Conservation (phyloP, 2,329 filamentous ascomycete species). For the Pseudocercospora musae region DNA sequence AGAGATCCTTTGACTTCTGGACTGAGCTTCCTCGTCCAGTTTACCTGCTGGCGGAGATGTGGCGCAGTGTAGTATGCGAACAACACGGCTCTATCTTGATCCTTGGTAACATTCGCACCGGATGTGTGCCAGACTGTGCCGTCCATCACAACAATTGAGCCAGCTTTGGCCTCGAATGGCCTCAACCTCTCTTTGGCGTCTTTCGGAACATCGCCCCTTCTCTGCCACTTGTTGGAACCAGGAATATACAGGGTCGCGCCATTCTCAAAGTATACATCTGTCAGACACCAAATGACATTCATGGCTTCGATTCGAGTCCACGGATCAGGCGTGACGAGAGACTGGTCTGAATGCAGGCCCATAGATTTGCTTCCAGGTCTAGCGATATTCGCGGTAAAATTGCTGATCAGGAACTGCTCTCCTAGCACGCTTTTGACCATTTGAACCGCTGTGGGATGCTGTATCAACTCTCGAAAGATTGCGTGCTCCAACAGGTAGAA, state of each 20-base stretch:
- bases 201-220: conserved; percentile 5
- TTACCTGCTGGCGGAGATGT: conserved; percentile 11
- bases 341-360: conserved; percentile 11
- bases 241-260: conserved; percentile 13
- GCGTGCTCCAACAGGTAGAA: conserved; percentile 13
- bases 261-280: conserved; percentile 11
- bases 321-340: conserved; percentile 10
- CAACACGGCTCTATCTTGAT: conserved; percentile 12
- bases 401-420: conserved; percentile 13
- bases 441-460: conserved; percentile 6
- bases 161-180: conserved; percentile 16
- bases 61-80: conserved; percentile 15
- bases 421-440: conserved; percentile 12
- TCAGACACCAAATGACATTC: conserved; percentile 14
- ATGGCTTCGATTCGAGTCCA: conserved; percentile 7
- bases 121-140: conserved; percentile 17
- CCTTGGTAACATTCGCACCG: conserved; percentile 9
- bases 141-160: conserved; percentile 14
- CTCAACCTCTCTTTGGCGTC: conserved; percentile 5
- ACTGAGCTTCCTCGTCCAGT: conserved; percentile 15
- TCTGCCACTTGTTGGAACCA: conserved; percentile 9
- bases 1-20: conserved; percentile 6
- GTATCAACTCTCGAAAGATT: conserved; percentile 9
- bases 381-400: conserved; percentile 15
- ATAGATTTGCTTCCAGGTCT: conserved; percentile 11